phyloP scores from a whole-genome alignment of 2,329 filamentous ascomycete genomes.

The Alternaria consortialis region DNA sequence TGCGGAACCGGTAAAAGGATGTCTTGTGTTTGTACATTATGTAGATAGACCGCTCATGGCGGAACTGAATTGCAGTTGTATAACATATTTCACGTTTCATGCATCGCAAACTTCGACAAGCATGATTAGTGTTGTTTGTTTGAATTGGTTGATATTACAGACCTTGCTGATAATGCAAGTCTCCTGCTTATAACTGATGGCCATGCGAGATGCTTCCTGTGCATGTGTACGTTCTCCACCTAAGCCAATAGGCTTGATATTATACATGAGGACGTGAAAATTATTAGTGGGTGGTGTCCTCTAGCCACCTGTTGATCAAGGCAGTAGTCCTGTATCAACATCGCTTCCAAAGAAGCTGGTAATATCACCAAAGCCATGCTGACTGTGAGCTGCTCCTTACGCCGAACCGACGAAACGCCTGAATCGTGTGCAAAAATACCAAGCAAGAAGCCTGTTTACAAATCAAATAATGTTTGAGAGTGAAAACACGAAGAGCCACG shows the following conservation, averaged over 20 bases:
- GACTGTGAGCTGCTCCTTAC: not conserved
- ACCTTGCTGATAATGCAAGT: not conserved
- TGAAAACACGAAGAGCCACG: not conserved
- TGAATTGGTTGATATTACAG: not conserved
- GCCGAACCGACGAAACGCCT: not conserved
- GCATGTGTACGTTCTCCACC: not conserved
- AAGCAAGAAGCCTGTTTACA: not conserved
- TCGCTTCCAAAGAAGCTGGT: not conserved
- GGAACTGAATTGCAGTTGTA: constrained; percentile 7
- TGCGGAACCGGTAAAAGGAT: constrained; percentile 73
- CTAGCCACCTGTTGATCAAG: constrained; percentile 5
- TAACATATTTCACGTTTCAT: not conserved
- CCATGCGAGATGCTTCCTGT: not conserved
- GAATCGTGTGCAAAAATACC: not conserved
- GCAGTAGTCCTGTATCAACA: not conserved
- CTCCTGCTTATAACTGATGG: not conserved
- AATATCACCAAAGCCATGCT: not conserved
- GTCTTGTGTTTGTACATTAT: constrained; percentile 14
- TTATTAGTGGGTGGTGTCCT: constrained; percentile 17
- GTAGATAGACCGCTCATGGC: constrained; percentile 1
- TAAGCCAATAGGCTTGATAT: not conserved
- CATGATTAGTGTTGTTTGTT: not conserved
- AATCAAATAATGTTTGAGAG: not conserved
- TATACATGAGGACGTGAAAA: constrained; percentile 15
- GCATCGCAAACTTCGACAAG: not conserved